Evolutionary conservation across 352 stramenopile species (phyloP).

Genomic region (Pelagophyceae sp.): DNA sequence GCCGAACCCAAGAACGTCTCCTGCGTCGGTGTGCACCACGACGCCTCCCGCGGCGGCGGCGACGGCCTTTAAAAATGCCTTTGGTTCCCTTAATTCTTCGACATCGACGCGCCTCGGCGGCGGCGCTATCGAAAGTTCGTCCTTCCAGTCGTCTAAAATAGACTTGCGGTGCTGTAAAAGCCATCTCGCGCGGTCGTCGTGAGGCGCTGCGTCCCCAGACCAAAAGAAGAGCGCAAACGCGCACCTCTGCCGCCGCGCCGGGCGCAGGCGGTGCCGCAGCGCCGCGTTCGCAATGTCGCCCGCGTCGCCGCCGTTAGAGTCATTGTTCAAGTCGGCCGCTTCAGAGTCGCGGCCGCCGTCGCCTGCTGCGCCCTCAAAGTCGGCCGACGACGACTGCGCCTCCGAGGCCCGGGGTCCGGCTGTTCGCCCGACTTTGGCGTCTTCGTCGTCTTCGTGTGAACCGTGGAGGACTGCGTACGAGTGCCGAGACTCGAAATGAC

Average conservation of each 20-base stretch:
- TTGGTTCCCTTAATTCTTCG: background rate
- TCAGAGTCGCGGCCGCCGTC: background rate
- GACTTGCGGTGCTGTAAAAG: background rate
- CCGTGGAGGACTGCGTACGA: conserved; percentile 14
- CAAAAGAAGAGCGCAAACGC: conserved; percentile 8
- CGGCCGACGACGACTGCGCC: background rate
- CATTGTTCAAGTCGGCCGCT: background rate
- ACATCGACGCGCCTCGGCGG: background rate
- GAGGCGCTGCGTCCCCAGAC: background rate
- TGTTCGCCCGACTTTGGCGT: background rate
- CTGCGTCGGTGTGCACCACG: background rate
- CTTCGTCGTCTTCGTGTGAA: background rate
- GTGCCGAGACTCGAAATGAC: background rate
- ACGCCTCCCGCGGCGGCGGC: background rate
- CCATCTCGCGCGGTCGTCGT: background rate
- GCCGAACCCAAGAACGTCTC: background rate
- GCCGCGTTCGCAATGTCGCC: background rate
- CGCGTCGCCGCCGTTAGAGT: background rate
- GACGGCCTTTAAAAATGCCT: background rate
- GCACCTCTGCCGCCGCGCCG: background rate
- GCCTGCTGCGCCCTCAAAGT: background rate
- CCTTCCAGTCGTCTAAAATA: background rate
- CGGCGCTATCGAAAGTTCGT: background rate
- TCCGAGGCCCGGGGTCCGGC: background rate
- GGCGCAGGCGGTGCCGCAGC: no score